Percentiles rank a stretch among this genome's conserved stretches.
Evolutionary conservation across 441 rosid species (phyloP).

Genomic region (Populus hybrid): DNA sequence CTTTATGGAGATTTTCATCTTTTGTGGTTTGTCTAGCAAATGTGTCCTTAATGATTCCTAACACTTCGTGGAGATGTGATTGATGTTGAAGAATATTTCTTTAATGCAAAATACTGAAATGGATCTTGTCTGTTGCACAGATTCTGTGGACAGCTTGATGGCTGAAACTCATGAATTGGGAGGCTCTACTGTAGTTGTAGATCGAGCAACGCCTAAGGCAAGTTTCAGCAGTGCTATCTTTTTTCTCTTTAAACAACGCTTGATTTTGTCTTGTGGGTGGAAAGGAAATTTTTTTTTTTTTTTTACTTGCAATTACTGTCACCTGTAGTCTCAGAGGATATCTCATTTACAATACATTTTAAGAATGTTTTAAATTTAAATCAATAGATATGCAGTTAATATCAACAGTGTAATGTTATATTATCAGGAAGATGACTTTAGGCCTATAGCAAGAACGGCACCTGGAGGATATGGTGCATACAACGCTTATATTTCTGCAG

Average conservation of each 20-base stretch:
- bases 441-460: constrained; percentile 59
- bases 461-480: constrained; percentile 92
- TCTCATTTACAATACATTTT: neutral
- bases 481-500: constrained; percentile 89
- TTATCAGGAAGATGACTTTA: constrained; percentile 76
- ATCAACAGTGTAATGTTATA: constrained; percentile 1
- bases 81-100: too few relatives aligned
- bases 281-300: neutral
- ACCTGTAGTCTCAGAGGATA: neutral
- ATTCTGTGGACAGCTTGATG: too few relatives aligned
- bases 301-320: neutral
- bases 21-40: too few relatives aligned
- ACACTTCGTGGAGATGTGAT: too few relatives aligned
- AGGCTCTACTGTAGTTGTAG: too few relatives aligned
- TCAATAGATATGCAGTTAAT: constrained; percentile 9
- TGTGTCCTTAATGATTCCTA: too few relatives aligned
- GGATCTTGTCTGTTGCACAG: too few relatives aligned
- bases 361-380: neutral
- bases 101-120: too few relatives aligned
- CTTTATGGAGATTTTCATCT: too few relatives aligned
- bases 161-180: too few relatives aligned
- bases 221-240: constrained; percentile 17
- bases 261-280: neutral
- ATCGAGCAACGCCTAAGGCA: constrained; percentile 96
- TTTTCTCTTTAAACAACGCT: neutral